Evolutionary conservation across 2,329 filamentous ascomycete species (phyloP), one percentile per base, ranked within the genome.

Genomic region (Fusarium transvaalense): DNA sequence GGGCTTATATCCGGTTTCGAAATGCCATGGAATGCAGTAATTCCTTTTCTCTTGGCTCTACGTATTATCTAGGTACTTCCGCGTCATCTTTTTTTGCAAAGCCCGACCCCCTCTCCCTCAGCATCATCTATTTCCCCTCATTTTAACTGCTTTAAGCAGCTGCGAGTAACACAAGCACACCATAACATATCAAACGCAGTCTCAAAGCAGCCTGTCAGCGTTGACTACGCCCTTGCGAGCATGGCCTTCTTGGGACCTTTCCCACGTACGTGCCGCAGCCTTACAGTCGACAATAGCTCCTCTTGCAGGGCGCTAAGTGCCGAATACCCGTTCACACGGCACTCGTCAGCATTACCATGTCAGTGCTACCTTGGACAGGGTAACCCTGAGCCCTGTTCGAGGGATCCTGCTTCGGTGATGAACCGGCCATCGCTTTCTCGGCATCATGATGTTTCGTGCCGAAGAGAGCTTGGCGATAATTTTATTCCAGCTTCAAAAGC

Each of bases 391-490:
- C 53, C 32, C 29, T 50, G 32, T 50, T 50, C 39, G 57, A 46
- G 41, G 42, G 52, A 65, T 58, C 27, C 39, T 9, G n/a, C 34
- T 56, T 74, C 71, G 71, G 71, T 42, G 50, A 56, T 57, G 25
- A 19, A 17, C 54, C 67, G 66, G 66, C 10, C 17, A 64, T 70
- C 62, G 67, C 68, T 17, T 45, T 71, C 51, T 64, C 64, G 67
- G 67, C 29, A 37, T 70, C 61, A 46, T 53, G 34, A 37, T 39
- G 12, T 54, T 43, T 54, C 14, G 37, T 31, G 32, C 42, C 43
- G n/a, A 32, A 13, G 25, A 14, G 19, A 48, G 27, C 54, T 68
- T 56, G 64, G 63, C 61, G 46, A 37, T 41, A 21, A 10, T 35
- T 12, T 23, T 27, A 31, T 12, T 13, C 27, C 31, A 25, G 25